Evolutionary conservation across 73 alveolate species (phyloP).

Genomic region (Breviolum minutum): DNA sequence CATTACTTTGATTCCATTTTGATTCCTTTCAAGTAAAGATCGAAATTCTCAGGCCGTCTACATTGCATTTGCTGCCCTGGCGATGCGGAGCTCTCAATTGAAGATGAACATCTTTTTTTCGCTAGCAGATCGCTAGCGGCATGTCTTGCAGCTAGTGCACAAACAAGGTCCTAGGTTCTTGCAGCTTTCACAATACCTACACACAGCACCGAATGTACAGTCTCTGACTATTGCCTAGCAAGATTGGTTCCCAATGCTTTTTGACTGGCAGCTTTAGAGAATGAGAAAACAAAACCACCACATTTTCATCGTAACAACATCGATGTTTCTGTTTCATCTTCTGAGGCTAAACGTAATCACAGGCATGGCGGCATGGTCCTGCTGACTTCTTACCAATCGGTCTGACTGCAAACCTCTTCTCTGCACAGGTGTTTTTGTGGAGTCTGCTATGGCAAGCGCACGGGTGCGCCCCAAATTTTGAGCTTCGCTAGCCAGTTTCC

Average conservation of each 20-base stretch:
- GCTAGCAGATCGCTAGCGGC: too few relatives aligned
- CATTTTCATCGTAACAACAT: not conserved
- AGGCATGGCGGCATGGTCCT: not conserved
- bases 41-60: constrained; percentile 18
- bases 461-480: constrained; percentile 7
- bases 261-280: too few relatives aligned
- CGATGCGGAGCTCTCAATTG: constrained; percentile 22
- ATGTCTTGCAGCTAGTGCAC: too few relatives aligned
- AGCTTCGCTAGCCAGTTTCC: not conserved
- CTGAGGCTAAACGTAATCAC: constrained; percentile 69
- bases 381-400: not conserved
- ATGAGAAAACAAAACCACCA: too few relatives aligned
- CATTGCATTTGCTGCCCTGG: constrained; percentile 76
- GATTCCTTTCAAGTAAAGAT: too few relatives aligned
- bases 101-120: too few relatives aligned
- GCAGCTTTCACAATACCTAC: too few relatives aligned
- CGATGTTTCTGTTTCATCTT: too few relatives aligned
- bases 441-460: constrained; percentile 86
- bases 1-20: not conserved
- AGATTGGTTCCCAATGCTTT: too few relatives aligned
- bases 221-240: too few relatives aligned
- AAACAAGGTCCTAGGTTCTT: too few relatives aligned
- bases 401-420: not conserved
- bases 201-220: too few relatives aligned
- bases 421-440: constrained; percentile 38